Percentiles rank a stretch among this genome's conserved stretches.
phyloP scores from a whole-genome alignment of 352 stramenopile species.

The Globisporangium canariense region DNA sequence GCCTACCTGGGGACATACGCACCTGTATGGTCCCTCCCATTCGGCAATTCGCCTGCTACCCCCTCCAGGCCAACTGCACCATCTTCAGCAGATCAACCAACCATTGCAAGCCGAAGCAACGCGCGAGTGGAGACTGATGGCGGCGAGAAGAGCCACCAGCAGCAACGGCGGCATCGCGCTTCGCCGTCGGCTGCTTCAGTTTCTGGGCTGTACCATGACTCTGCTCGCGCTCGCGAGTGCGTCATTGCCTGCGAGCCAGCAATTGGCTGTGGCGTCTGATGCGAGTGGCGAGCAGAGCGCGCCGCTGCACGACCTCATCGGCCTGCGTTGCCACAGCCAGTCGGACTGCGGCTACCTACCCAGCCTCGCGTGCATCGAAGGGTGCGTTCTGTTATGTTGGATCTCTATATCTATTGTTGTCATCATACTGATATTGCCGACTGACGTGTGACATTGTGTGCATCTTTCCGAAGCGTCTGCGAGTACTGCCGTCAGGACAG shows the following conservation, averaged over 20 bases:
- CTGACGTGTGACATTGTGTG: neutral
- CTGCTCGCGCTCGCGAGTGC: neutral
- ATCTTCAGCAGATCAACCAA: neutral
- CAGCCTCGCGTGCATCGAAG: slow-evolving; percentile 59
- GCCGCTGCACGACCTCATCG: slow-evolving; percentile 35
- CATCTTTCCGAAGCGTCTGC: slow-evolving; percentile 38
- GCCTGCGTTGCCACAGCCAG: slow-evolving; percentile 40
- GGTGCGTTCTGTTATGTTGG: slow-evolving; percentile 26
- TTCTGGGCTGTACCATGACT: neutral
- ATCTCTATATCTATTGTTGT: neutral
- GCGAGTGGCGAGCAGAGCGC: neutral
- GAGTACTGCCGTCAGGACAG: slow-evolving; percentile 59
- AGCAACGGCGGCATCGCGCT: neutral
- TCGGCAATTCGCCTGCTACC: neutral
- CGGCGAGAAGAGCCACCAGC: neutral
- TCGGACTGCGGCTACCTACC: slow-evolving; percentile 76
- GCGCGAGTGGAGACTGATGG: neutral
- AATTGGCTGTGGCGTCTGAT: neutral
- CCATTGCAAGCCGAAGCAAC: no score
- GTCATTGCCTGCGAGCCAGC: neutral
- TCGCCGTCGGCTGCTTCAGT: slow-evolving; percentile 5
- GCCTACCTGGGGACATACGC: neutral
- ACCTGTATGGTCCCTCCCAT: neutral
- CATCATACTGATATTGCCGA: neutral
- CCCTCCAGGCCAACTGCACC: neutral